Base-by-base conservation (phyloP, 1,139 yeast species). In the Candida albicans region DNA sequence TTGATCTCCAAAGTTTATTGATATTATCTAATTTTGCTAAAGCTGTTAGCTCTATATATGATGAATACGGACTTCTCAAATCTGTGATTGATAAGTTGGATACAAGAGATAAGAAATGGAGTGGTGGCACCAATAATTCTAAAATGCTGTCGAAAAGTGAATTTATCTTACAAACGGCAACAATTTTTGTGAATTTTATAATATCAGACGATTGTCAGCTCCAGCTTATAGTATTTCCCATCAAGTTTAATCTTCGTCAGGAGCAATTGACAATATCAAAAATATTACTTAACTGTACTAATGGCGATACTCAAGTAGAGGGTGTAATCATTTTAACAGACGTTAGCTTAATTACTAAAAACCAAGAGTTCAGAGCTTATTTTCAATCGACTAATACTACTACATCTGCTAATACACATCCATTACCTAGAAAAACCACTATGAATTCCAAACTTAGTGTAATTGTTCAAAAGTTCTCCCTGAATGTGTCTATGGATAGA, bases 161-260 rank as follows among this genome's bases (percentile, higher is more conserved):
- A 31, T 40, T 69, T 22, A 52, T 70, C 3, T 44, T 71, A 7
- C 77, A 71, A 51, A 66, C 75, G 1, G 61, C 74, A 1, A 53
- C 65, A 4, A 50, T 67, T 2, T 51, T 51, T 1, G 31, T 62
- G 14, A 49, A 46, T 14, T 26, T 58, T 4, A 25, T 36, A 11
- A 36, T 61, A 8, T 41, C 49, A 8, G 39, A 48, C 2, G 40
- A 43, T 4, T 41, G 48, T 0, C 43, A 11, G 0, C 22, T 70
- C 1, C 57, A 53, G 25, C 43, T 55, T 0, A 52, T 62, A 1
- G 44, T 74, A 0, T 59, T 67, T 10, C 82, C 82, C 1, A 50
- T 75, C 0, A 60, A 70, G 2, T 71, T 56, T 48, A 70, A 68
- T 44, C 59, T 68, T 34, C 45, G 53, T 2, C 58, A 60, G 18